Percentiles rank a stretch among this genome's conserved stretches.
Evolutionary conservation across 768 basidiomycete species (phyloP).

Genomic region (Pisolithus marmoratus): DNA sequence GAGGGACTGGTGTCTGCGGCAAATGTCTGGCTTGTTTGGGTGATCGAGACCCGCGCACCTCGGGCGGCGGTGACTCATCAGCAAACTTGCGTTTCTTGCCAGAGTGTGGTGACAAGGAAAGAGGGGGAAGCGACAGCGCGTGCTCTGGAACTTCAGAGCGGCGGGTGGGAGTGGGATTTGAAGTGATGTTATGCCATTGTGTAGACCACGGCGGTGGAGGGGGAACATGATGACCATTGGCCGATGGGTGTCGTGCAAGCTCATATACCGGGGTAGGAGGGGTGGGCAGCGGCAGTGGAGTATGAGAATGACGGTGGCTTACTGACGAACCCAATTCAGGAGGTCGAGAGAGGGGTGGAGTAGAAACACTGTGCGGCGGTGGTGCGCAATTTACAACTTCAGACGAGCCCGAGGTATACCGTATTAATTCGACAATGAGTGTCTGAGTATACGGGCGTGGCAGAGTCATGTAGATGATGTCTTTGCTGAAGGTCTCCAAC

Average conservation of each 20-base stretch:
- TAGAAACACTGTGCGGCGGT: conserved; percentile 11
- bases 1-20: conserved; percentile 29
- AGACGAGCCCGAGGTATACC: conserved; percentile 31
- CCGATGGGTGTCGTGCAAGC: conserved; percentile 22
- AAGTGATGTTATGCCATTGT: conserved; percentile 22
- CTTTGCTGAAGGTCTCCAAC: conserved; percentile 68
- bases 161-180: conserved; percentile 9
- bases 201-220: conserved; percentile 31
- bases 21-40: conserved; percentile 28
- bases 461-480: conserved; percentile 64
- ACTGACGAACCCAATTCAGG: conserved; percentile 26
- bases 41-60: conserved; percentile 17
- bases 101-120: conserved; percentile 22
- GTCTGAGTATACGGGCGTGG: conserved; percentile 59
- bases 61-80: conserved; percentile 24
- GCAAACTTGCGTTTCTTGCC: conserved; percentile 32
- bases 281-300: conserved; percentile 26
- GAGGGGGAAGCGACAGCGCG: conserved; percentile 1
- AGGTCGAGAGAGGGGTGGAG: conserved; percentile 15
- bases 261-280: conserved; percentile 32
- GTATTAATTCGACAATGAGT: conserved; percentile 68
- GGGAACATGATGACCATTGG: conserved; percentile 30
- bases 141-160: conserved; percentile 24
- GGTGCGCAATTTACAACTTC: conserved; percentile 16
- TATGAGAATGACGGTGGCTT: conserved; percentile 23